phyloP scores from a whole-genome alignment of 306 rosid species.

The Comarum palustre region DNA sequence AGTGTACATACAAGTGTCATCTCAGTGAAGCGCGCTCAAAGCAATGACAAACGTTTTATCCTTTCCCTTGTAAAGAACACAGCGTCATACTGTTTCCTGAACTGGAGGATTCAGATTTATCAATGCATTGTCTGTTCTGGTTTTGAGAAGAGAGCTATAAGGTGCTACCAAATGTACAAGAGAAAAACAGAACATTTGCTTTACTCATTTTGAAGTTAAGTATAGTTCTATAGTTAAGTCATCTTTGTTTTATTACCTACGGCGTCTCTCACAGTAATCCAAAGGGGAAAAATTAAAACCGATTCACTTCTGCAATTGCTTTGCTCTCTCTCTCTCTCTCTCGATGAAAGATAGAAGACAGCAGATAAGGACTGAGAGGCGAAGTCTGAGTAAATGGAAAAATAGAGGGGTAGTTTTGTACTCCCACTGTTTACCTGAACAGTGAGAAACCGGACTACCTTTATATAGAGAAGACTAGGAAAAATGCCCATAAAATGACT shows the following conservation, averaged over 20 bases:
- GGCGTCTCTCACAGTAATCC: no score
- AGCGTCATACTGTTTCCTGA: neutral
- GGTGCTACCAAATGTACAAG: conserved; percentile 31
- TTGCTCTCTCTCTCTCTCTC: no score
- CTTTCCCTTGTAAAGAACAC: neutral
- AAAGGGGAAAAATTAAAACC: no score
- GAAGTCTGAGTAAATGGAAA: no score
- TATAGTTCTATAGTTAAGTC: neutral
- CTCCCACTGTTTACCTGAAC: no score
- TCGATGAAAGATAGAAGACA: no score
- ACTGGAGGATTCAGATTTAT: conserved; percentile 12
- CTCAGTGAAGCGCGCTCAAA: neutral
- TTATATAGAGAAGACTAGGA: no score
- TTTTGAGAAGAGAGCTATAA: neutral
- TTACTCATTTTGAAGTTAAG: neutral
- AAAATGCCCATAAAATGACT: no score
- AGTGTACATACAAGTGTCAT: neutral
- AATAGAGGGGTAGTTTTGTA: no score
- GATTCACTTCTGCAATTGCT: no score
- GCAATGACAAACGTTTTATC: neutral
- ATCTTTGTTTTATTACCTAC: neutral
- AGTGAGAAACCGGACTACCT: no score
- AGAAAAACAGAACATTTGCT: neutral
- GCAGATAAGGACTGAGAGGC: no score
- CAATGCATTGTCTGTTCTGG: conserved; percentile 19